Evolutionary conservation across 2,329 filamentous ascomycete genomes (phyloP).

Genomic region (Neonectria coccinea): DNA sequence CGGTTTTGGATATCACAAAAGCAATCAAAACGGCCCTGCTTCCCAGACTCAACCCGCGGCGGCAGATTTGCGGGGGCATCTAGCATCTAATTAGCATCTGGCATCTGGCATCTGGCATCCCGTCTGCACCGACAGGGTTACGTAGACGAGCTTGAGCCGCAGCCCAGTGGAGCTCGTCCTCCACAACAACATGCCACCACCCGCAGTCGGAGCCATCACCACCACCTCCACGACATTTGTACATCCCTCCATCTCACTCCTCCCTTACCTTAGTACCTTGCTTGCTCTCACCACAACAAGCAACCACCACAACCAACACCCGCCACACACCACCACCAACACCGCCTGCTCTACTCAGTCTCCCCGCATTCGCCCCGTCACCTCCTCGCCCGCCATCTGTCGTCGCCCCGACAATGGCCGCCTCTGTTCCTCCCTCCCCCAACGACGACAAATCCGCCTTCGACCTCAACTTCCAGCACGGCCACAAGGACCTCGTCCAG

Average conservation of each 20-base stretch:
- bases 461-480: conserved; percentile 75
- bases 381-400: not conserved
- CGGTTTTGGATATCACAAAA: not conserved
- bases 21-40: not conserved
- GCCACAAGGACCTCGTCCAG: conserved; percentile 83
- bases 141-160: conserved; percentile 37
- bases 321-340: not conserved
- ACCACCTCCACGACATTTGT: conserved; percentile 20
- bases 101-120: conserved; percentile 17
- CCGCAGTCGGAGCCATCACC: conserved; percentile 25
- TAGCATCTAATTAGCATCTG: not conserved
- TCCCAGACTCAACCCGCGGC: not conserved
- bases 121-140: conserved; percentile 25
- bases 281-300: too few relatives aligned
- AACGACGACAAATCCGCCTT: conserved; percentile 62
- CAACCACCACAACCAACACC: too few relatives aligned
- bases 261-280: too few relatives aligned
- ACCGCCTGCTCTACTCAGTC: not conserved
- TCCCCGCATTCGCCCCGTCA: not conserved
- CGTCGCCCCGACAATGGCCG: conserved; percentile 42
- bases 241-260: conserved; percentile 4
- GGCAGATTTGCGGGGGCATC: conserved; percentile 16
- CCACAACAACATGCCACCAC: conserved; percentile 42
- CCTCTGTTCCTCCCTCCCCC: conserved; percentile 51
- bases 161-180: conserved; percentile 38